These are phyloP conservation scores for Mycena chlorophos DNA, from an alignment of 768 basidiomycete genomes.

Conservation along the genomic window DNA sequence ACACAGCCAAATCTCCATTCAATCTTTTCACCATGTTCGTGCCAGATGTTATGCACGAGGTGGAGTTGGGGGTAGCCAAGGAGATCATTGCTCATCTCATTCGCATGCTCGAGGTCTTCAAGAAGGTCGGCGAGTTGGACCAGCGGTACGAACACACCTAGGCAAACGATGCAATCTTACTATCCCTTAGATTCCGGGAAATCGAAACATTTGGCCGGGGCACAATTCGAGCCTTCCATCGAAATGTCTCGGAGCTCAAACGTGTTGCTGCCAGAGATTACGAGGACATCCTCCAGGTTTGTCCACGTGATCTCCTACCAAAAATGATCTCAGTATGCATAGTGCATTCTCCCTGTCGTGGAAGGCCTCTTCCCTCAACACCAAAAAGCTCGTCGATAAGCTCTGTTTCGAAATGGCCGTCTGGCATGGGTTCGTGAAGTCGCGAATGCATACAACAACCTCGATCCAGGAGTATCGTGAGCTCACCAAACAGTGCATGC, in stretches of 20 bases:
- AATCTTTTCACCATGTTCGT: slow-evolving; percentile 33
- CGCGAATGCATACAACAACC: slow-evolving; percentile 32
- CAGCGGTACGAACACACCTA: slow-evolving; percentile 14
- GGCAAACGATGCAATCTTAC: not conserved
- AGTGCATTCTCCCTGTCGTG: slow-evolving; percentile 36
- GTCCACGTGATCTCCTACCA: not conserved
- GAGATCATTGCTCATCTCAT: slow-evolving; percentile 37
- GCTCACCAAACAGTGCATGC: slow-evolving; percentile 18
- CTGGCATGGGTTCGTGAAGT: slow-evolving; percentile 39
- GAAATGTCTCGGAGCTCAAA: slow-evolving; percentile 24
- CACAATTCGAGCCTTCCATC: slow-evolving; percentile 24
- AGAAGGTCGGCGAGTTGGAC: slow-evolving; percentile 26
- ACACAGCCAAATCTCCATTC: slow-evolving; percentile 16
- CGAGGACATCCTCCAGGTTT: slow-evolving; percentile 32
- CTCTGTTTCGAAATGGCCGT: slow-evolving; percentile 27
- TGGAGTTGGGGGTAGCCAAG: slow-evolving; percentile 43
- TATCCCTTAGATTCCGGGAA: slow-evolving; percentile 25
- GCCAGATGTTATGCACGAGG: slow-evolving; percentile 40
- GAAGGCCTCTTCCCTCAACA: slow-evolving; percentile 30
- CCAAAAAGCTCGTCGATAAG: slow-evolving; percentile 25
- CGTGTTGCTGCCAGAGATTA: slow-evolving; percentile 28
- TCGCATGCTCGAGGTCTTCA: slow-evolving; percentile 28
- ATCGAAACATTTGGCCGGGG: slow-evolving; percentile 26
- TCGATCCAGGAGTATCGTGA: slow-evolving; percentile 24
- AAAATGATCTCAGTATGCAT: not conserved